A percentile compares a stretch with the other conserved stretches of the same genome.
Evolutionary conservation across 2,329 filamentous ascomycete genomes (phyloP).

Genomic region (Xylaria sp.): DNA sequence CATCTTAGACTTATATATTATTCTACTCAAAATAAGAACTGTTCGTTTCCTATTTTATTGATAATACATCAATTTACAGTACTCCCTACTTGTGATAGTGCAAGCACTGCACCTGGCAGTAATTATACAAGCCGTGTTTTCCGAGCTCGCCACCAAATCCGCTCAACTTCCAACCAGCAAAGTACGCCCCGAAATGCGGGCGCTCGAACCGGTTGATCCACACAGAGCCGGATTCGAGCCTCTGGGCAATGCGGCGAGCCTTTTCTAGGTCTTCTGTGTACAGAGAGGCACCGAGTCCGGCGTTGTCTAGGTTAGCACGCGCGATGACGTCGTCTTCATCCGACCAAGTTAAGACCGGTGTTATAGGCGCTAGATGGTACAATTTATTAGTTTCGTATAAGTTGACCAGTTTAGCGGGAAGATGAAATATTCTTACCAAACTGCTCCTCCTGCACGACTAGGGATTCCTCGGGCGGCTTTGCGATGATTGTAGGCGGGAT

Average conservation of each 20-base stretch:
- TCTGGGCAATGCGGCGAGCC: constrained; percentile 63
- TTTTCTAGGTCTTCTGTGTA: constrained; percentile 65
- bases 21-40: too few species aligned
- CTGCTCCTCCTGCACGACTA: constrained; percentile 68
- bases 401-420: not conserved
- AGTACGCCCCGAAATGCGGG: constrained; percentile 49
- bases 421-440: constrained; percentile 58
- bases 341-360: constrained; percentile 71
- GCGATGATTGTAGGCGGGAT: constrained; percentile 69
- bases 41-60: not conserved
- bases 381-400: not conserved
- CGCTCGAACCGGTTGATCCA: constrained; percentile 65
- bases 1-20: not conserved
- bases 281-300: constrained; percentile 79
- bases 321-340: constrained; percentile 69
- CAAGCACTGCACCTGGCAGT: constrained; percentile 50
- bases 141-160: constrained; percentile 52
- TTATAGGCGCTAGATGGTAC: constrained; percentile 62
- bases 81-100: constrained; percentile 47
- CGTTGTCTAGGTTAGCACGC: constrained; percentile 88
- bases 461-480: constrained; percentile 65
- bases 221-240: constrained; percentile 67
- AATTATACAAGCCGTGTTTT: constrained; percentile 50
- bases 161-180: constrained; percentile 51
- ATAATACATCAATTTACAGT: not conserved